Evolutionary conservation across 306 rosid species (phyloP), one percentile per base, ranked within the genome.

Genomic region (Prosopis cineraria): DNA sequence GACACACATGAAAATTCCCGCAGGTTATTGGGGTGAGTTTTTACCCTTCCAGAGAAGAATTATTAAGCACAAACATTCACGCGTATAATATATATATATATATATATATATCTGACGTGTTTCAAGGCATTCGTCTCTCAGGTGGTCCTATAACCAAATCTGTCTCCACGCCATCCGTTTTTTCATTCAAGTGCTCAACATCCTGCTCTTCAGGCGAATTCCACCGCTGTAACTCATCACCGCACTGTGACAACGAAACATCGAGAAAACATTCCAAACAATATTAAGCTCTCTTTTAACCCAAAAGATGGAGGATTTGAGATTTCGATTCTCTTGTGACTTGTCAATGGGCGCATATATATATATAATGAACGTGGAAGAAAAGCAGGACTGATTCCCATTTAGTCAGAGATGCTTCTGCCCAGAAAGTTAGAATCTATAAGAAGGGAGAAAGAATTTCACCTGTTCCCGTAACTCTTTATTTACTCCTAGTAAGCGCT

Each of bases 101-200:
- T 36, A 5, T 36, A 5, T 36, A 5, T 36, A 5, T 36, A 5
- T 5, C 7, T 63, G 40, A 56, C 33, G 27, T 20, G 63, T 72
- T 67, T 67, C 69, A 71, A 77, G 73, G 22, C 74, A 65, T 67
- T 76, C 79, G 66, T 72, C 79, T 76, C 79, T 78, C 70, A 0
- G 98, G 94, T 40, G 83, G 89, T 48, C 98, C 97, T 70, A 93
- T 93, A 85, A 87, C 88, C 80, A 93, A 81, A 17, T 90, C 93
- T 2, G 96, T 91, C 82, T 91, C 99, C 81, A 93, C 97, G 14
- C 88, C 93, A 72, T 67, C 72, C 52, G n/a, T 24, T 3, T 10
- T 27, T 9, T 36, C 71, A 10, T 36, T 11, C 33, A 7, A 8
- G 0, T 39, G 67, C 43, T 72, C 70, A 3, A 63, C 78, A 25